Evolutionary conservation across 345 rosid genomes (phyloP), one percentile per base, ranked within the genome.

Genomic region (Rhizophora mangle): DNA sequence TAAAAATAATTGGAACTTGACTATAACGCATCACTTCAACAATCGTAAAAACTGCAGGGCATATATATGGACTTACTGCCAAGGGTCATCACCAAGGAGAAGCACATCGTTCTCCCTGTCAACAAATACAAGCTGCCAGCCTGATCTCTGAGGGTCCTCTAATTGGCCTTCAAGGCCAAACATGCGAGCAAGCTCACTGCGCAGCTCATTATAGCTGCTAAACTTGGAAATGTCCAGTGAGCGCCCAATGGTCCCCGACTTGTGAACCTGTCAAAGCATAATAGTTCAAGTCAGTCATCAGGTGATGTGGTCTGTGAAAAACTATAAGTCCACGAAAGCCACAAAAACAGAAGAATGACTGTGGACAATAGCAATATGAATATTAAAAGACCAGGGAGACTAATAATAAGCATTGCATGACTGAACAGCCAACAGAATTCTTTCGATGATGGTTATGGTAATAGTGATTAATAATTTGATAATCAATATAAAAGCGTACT

Each of bases 111-210:
- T 82, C 85, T 82, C 85, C 81, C 83, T 72, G 81, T 82, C 85
- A 51, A 79, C 83, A 67, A 82, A 79, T 77, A 82, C 83, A 82
- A 82, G 85, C 85, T 82, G 85, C 85, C 85, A 82, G 85, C 85
- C 83, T 82, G 85, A 82, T 82, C 85, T 82, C 81, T 71, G 83
- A 65, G 77, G 81, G 65, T 79, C 85, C 81, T 79, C 85, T 70
- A 82, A 60, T 77, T 82, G 85, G 79, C 83, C 85, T 82, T 82
- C 85, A 16, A 82, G 80, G 79, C 83, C 85, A 74, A 79, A 82
- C 78, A 77, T 68, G 24, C 74, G 76, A 65, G 83, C 83, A 34
- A 82, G 83, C 65, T 82, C 85, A 79, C 79, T 29, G 26, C 83
- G 81, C 79, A 82, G 83, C 77, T 74, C 85, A 54, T 77, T 75